Conservation (phyloP, 169 alveolate species). For the Ichthyophthirius multifiliis region DNA sequence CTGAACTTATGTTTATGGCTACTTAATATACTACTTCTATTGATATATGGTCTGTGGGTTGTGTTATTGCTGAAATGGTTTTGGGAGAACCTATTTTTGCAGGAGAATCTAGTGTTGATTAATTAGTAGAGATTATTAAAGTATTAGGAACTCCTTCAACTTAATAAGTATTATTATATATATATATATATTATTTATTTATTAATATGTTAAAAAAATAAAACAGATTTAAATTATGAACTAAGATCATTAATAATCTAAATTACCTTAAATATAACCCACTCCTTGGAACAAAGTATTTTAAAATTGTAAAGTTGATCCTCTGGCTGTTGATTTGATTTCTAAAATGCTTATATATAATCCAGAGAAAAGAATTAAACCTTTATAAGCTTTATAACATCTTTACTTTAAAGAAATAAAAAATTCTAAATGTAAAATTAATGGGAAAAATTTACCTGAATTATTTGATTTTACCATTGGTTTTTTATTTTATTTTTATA, state of each 20-base stretch:
- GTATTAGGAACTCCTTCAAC: constrained; percentile 57
- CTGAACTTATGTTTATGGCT: constrained; percentile 98
- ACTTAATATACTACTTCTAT: constrained; percentile 95
- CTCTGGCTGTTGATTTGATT: constrained; percentile 70
- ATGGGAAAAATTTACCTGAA: constrained; percentile 68
- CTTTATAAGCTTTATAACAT: constrained; percentile 70
- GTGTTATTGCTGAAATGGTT: constrained; percentile 95
- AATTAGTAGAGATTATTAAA: constrained; percentile 94
- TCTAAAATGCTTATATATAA: constrained; percentile 65
- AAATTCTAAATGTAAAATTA: constrained; percentile 53
- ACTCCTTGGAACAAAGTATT: constrained; percentile 73
- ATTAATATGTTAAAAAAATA: neutral
- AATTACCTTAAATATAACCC: constrained; percentile 64
- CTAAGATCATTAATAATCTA: constrained; percentile 47
- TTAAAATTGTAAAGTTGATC: constrained; percentile 51
- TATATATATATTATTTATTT: constrained; percentile 8
- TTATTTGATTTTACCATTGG: constrained; percentile 72
- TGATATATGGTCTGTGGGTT: constrained; percentile 98
- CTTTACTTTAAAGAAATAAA: constrained; percentile 85
- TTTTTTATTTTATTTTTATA: neutral
- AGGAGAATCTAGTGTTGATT: constrained; percentile 96
- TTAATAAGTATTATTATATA: constrained; percentile 19
- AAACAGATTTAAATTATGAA: constrained; percentile 48
- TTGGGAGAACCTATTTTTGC: constrained; percentile 95
- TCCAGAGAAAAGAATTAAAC: constrained; percentile 66